Base-by-base conservation (phyloP, 2,329 filamentous ascomycete species). In the Neobulgaria alba region DNA sequence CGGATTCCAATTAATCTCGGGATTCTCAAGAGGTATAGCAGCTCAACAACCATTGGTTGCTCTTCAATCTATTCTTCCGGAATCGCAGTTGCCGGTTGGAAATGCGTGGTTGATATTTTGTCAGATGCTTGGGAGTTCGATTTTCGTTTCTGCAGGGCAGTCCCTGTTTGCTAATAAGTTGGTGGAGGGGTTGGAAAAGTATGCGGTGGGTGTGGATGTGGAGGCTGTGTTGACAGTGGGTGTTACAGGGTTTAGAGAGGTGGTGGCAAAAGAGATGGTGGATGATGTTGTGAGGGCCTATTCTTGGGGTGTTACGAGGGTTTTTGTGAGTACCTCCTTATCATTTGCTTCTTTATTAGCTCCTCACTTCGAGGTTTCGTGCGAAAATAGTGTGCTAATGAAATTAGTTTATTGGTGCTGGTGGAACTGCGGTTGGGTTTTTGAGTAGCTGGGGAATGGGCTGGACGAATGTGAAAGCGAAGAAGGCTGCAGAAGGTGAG, bases 251-350 rank as follows among this genome's bases (percentile, higher is more conserved):
- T 62, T 71, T 29, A 54, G 59, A 10, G 38, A 41, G 1, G 53
- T 63, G 10, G 60, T 70, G 0, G 19, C 47, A 1, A 29, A 49
- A 3, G 43, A 47, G 4, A 53, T 64, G 38, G 47, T 71, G 0
- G 37, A 50, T 0, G 57, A 56, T 3, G 65, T 68, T 1, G 44
- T 71, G 8, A 36, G 45, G 15, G 67, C 67, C 1, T 72, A 71
- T 45, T 58, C 63, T 5, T 55, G 58, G 15, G 62, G 48, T 2
- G 33, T 51, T 55, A 47, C 39, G 15, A 39, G 33, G 17, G 40
- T 40, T 19, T 52, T 48, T 43, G 23, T 26, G 23, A 26, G 23
- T 26, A n/a, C n/a, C n/a, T n/a, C n/a, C n/a, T n/a, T n/a, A n/a
- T n/a, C n/a, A n/a, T n/a, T n/a, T n/a, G n/a, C n/a, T n/a, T n/a